phyloP scores from a whole-genome alignment of 148 eudicot genomes.

The Chenopodium quinoa region DNA sequence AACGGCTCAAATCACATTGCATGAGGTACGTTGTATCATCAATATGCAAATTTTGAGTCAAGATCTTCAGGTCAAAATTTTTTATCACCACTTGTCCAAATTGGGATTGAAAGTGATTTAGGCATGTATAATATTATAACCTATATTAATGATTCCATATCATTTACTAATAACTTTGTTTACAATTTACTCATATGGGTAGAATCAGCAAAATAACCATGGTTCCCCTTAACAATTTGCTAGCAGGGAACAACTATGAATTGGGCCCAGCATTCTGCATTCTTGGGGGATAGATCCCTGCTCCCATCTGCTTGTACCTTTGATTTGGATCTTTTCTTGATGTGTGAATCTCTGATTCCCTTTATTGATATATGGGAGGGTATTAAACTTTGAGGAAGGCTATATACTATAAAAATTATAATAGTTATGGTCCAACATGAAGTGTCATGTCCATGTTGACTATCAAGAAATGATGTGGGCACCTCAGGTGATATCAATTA shows the following conservation, averaged over 20 bases:
- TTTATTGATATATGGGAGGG: not conserved
- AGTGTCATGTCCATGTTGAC: too few relatives aligned
- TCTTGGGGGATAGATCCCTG: not conserved
- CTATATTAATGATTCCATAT: not conserved
- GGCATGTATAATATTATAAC: not conserved
- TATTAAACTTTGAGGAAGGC: not conserved
- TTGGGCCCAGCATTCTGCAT: not conserved
- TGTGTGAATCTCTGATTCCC: not conserved
- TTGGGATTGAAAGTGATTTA: not conserved
- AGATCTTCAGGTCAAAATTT: not conserved
- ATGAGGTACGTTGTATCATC: not conserved
- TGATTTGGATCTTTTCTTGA: too few relatives aligned
- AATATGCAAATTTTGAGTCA: not conserved
- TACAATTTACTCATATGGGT: not conserved
- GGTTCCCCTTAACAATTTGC: not conserved
- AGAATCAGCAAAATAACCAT: not conserved
- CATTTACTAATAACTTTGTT: not conserved
- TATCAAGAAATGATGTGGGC: too few relatives aligned
- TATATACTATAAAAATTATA: too few relatives aligned
- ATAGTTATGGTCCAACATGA: too few relatives aligned
- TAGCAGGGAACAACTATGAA: not conserved
- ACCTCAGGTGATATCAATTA: too few relatives aligned
- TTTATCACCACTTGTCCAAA: not conserved
- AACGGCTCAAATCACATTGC: not conserved
- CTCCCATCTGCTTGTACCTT: not conserved